Evolutionary conservation across 768 basidiomycete species (phyloP).

Genomic region (Tricholoma furcatifolium): DNA sequence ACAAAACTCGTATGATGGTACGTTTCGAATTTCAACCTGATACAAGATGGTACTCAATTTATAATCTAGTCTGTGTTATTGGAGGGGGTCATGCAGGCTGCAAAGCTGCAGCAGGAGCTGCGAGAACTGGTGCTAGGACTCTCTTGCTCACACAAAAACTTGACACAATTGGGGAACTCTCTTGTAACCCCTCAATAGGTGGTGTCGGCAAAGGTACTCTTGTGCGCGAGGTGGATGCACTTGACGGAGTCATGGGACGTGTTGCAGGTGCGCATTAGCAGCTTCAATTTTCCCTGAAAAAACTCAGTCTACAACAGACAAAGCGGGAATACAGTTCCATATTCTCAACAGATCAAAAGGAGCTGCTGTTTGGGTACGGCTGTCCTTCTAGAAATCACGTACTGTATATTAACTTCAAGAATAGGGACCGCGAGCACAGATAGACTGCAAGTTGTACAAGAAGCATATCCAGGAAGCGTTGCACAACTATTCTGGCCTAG

Average conservation of each 20-base stretch:
- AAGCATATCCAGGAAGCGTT: slow-evolving; percentile 74
- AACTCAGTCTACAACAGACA: slow-evolving; percentile 45
- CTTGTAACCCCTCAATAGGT: slow-evolving; percentile 91
- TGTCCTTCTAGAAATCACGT: neutral
- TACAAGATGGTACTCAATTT: neutral
- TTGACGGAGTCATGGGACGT: slow-evolving; percentile 83
- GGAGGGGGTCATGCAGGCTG: slow-evolving; percentile 94
- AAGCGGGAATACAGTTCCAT: slow-evolving; percentile 86
- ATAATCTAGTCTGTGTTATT: slow-evolving; percentile 68
- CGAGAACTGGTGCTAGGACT: slow-evolving; percentile 79
- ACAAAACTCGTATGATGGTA: slow-evolving; percentile 15
- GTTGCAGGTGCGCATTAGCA: slow-evolving; percentile 62
- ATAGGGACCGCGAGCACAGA: slow-evolving; percentile 87
- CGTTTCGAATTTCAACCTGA: neutral
- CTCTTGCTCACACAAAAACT: slow-evolving; percentile 79
- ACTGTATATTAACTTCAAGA: neutral
- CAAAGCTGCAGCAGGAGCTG: slow-evolving; percentile 86
- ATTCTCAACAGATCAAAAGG: slow-evolving; percentile 86
- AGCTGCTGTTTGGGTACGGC: slow-evolving; percentile 83
- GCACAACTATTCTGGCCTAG: slow-evolving; percentile 63
- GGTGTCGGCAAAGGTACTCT: slow-evolving; percentile 91
- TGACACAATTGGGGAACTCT: slow-evolving; percentile 78
- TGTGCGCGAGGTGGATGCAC: slow-evolving; percentile 87
- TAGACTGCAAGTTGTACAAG: slow-evolving; percentile 85
- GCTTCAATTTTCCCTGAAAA: neutral